Evolutionary conservation across 192 early-diverging fungal species (phyloP), one percentile per base, ranked within the genome.

Genomic region (Dissophora ornata): DNA sequence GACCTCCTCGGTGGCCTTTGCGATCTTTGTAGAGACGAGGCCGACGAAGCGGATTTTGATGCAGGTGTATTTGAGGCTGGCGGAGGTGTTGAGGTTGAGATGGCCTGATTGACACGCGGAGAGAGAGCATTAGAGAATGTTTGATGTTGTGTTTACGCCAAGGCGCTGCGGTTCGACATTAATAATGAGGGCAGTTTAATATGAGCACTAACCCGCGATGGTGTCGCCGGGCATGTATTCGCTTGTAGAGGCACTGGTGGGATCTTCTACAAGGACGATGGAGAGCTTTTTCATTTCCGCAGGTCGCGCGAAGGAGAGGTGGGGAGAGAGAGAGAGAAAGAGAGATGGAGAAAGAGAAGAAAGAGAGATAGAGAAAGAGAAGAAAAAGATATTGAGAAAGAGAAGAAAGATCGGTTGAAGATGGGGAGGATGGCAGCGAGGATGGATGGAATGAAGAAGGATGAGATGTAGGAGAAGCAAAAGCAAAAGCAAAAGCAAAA

Each of bases 211-310:
- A 65, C 64, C 64, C 30, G 51, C 42, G 28, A 67, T 67, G 15
- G 4, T 49, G 45, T 67, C 64, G 6, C 64, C 64, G 6, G 64
- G 64, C 42, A 67, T 47, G 18, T 55, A 67, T 11, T 38, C 21
- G 49, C 36, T 12, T n/a, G 34, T 30, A 15, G 22, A 2, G 38
- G 33, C 0, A 6, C 25, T 44, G 12, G 28, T 33, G n/a, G 42
- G 19, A 25, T 69, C 57, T 2, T 69, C 50, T 12, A 36, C n/a
- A 0, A 71, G 52, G 19, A 41, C 34, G 25, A 71, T 61, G 12
- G 34, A 22, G 4, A 62, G 52, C 41, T 71, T 71, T 30, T 71
- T 71, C 68, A 71, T 71, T 2, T n/a, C n/a, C n/a, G n/a, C n/a
- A n/a, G n/a, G n/a, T n/a, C n/a, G n/a, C n/a, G n/a, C n/a, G n/a